Evolutionary conservation across 1,284 basidiomycete genomes (phyloP).

Genomic region (Trichosporon sp.): DNA sequence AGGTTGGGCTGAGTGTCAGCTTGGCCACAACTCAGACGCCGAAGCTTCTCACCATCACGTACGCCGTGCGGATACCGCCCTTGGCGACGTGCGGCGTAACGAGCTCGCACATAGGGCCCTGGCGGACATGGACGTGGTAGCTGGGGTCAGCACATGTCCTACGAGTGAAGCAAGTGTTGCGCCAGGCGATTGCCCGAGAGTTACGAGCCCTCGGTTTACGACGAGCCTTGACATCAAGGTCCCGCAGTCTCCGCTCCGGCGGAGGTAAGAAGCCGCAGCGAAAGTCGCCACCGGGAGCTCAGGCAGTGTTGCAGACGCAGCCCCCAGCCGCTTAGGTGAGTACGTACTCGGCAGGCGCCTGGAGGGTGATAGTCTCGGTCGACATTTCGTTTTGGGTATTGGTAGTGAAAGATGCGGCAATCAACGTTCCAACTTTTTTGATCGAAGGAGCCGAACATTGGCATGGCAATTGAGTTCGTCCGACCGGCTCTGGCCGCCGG

Average conservation of each 20-base stretch:
- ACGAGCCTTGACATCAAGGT: too few relatives aligned
- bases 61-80: slow-evolving; percentile 89
- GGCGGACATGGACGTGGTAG: slow-evolving; percentile 96
- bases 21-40: too few relatives aligned
- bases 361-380: slow-evolving; percentile 57
- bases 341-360: slow-evolving; percentile 73
- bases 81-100: slow-evolving; percentile 87
- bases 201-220: too few relatives aligned
- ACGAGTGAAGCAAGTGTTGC: slow-evolving; percentile 17
- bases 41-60: slow-evolving; percentile 78
- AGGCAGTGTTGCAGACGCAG: neutral
- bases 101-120: slow-evolving; percentile 77
- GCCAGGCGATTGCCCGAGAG: too few relatives aligned
- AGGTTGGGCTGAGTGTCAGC: slow-evolving; percentile 76
- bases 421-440: slow-evolving; percentile 9
- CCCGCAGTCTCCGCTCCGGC: too few relatives aligned
- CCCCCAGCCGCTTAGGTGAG: neutral
- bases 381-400: slow-evolving; percentile 22
- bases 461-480: neutral
- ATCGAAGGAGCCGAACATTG: neutral
- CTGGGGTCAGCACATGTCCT: slow-evolving; percentile 41
- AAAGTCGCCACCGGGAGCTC: too few relatives aligned
- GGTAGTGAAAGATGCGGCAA: neutral
- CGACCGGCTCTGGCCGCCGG: slow-evolving; percentile 5
- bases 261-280: too few relatives aligned